Percentiles rank a stretch among this genome's conserved stretches.
Evolutionary conservation across 2,329 filamentous ascomycete species (phyloP).

Genomic region (Sodiomyces alkalinus): DNA sequence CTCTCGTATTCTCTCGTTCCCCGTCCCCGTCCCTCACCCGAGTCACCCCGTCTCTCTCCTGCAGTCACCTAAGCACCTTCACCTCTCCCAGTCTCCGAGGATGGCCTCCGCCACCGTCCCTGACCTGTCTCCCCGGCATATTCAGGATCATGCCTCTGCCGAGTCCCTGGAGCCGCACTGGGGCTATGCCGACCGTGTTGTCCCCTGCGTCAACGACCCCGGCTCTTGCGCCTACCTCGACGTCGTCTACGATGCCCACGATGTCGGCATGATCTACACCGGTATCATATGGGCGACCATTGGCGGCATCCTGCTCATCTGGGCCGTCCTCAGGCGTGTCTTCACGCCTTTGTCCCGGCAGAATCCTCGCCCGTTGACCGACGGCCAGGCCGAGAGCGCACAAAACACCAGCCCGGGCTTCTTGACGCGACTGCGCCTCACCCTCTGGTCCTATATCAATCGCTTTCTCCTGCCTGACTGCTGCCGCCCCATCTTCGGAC

Average conservation of each 20-base stretch:
- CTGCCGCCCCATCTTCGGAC: slow-evolving; percentile 43
- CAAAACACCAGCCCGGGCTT: slow-evolving; percentile 2
- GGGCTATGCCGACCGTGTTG: slow-evolving; percentile 28
- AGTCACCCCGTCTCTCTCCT: too few species aligned
- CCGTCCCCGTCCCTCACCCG: too few species aligned
- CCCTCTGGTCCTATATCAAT: slow-evolving; percentile 13
- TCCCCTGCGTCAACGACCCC: slow-evolving; percentile 29
- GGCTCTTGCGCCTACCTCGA: slow-evolving; percentile 37
- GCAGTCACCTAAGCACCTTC: not conserved
- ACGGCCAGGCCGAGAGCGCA: slow-evolving; percentile 7
- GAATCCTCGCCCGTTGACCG: slow-evolving; percentile 6
- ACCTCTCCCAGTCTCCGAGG: too few species aligned
- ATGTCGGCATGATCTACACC: slow-evolving; percentile 32
- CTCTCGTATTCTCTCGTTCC: too few species aligned
- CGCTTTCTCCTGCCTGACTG: slow-evolving; percentile 47
- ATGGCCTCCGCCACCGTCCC: slow-evolving; percentile 5
- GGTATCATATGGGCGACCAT: slow-evolving; percentile 35
- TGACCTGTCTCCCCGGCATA: slow-evolving; percentile 16
- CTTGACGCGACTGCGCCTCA: slow-evolving; percentile 15
- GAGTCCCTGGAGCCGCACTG: slow-evolving; percentile 24
- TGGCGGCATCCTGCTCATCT: slow-evolving; percentile 25
- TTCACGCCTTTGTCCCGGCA: slow-evolving; percentile 6
- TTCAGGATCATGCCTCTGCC: slow-evolving; percentile 25
- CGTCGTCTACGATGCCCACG: slow-evolving; percentile 32
- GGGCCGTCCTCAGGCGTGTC: slow-evolving; percentile 18